A percentile compares a stretch with the other conserved stretches of the same genome.
phyloP scores from a whole-genome alignment of 306 rosid genomes.

The Cyamopsis tetragonoloba region DNA sequence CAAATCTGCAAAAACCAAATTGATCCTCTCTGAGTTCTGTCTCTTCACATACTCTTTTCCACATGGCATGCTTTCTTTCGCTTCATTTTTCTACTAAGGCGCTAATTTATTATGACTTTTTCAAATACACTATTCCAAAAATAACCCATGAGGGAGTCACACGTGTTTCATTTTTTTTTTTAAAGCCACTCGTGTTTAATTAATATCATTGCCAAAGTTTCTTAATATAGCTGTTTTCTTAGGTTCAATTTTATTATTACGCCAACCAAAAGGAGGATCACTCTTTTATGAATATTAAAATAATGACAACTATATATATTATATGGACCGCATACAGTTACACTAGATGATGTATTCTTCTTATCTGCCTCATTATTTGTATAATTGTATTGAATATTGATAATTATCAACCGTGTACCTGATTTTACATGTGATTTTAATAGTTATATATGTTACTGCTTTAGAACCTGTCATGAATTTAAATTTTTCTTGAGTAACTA shows the following conservation, averaged over 20 bases:
- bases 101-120: conserved; percentile 40
- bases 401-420: conserved; percentile 15
- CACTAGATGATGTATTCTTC: conserved; percentile 5
- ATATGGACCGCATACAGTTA: neutral
- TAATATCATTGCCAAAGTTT: conserved; percentile 15
- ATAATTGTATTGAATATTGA: no score
- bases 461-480: no score
- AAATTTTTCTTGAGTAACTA: no score
- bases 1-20: conserved; percentile 44
- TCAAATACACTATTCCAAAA: conserved; percentile 44
- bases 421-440: conserved; percentile 5
- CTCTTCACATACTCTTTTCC: conserved; percentile 27
- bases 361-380: conserved; percentile 31
- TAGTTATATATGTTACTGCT: neutral
- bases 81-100: conserved; percentile 31
- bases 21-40: conserved; percentile 25
- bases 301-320: conserved; percentile 28
- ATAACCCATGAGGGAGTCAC: conserved; percentile 4
- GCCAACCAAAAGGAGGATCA: conserved; percentile 22
- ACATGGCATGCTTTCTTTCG: conserved; percentile 28
- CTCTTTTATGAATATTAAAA: conserved; percentile 25
- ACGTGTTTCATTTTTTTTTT: no score
- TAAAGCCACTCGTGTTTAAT: no score
- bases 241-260: conserved; percentile 20
- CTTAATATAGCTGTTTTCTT: conserved; percentile 25